Conservation (phyloP, 768 basidiomycete genomes). For the Mrakia gelida region DNA sequence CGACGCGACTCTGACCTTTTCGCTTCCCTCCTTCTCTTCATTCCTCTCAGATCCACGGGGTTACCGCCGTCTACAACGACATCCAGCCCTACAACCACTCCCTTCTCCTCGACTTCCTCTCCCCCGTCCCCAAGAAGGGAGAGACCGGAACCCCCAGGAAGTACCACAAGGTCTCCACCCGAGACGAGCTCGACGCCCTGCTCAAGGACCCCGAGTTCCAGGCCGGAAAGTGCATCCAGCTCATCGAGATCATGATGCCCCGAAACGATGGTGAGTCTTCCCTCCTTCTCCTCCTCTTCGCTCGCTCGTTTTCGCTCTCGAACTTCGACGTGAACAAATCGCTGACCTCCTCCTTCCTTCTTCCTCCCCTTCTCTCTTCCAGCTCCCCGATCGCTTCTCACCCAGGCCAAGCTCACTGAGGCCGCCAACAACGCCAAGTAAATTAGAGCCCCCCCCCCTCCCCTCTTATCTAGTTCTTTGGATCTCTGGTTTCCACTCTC, state of each 20-base stretch:
- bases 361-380: too few species aligned
- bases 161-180: constrained; percentile 65
- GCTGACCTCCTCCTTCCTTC: too few species aligned
- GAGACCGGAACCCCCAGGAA: constrained; percentile 32
- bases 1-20: too few species aligned
- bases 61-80: constrained; percentile 64
- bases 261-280: constrained; percentile 38
- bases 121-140: constrained; percentile 43
- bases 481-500: too few species aligned
- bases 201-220: constrained; percentile 63
- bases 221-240: constrained; percentile 56
- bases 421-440: constrained; percentile 35
- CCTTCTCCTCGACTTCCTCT: constrained; percentile 51
- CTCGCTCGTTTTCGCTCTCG: too few species aligned
- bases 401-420: constrained; percentile 45
- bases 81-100: constrained; percentile 63
- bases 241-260: constrained; percentile 45
- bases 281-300: too few species aligned
- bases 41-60: constrained; percentile 43
- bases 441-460: too few species aligned
- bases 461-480: too few species aligned
- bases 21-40: too few species aligned
- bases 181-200: constrained; percentile 62
- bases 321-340: too few species aligned
- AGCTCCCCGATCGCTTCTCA: constrained; percentile 41